phyloP scores from a whole-genome alignment of 2,329 filamentous ascomycete genomes.

The Aspergillus caelatus region DNA sequence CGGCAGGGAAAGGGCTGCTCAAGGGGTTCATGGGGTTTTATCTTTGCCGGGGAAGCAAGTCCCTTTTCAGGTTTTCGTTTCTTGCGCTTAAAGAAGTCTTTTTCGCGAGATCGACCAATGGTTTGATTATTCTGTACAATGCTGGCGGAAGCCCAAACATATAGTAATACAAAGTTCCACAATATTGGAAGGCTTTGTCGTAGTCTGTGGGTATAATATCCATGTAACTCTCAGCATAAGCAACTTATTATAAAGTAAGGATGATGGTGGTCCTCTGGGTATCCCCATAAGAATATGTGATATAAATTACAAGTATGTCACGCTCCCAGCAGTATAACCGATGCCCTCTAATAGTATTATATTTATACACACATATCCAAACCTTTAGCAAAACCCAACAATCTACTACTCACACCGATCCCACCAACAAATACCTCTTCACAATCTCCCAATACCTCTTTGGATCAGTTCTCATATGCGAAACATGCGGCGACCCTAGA shows the following conservation, averaged over 20 bases:
- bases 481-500: conserved; percentile 41
- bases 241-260: neutral
- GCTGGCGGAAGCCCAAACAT: too few relatives aligned
- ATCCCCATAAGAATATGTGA: too few relatives aligned
- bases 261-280: neutral
- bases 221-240: neutral
- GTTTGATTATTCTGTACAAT: too few relatives aligned
- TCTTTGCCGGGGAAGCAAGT: too few relatives aligned
- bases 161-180: too few relatives aligned
- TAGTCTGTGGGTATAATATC: neutral
- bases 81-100: too few relatives aligned
- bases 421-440: conserved; percentile 19
- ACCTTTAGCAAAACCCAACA: neutral
- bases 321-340: neutral
- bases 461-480: conserved; percentile 42
- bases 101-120: too few relatives aligned
- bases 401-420: neutral
- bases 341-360: neutral
- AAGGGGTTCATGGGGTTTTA: too few relatives aligned
- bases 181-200: too few relatives aligned
- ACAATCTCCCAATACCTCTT: conserved; percentile 45
- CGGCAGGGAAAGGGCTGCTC: too few relatives aligned
- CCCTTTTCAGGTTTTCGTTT: too few relatives aligned
- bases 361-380: neutral
- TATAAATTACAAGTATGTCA: neutral